Evolutionary conservation across 192 early-diverging fungal species (phyloP).

Genomic region (Powellomyces hirtus): DNA sequence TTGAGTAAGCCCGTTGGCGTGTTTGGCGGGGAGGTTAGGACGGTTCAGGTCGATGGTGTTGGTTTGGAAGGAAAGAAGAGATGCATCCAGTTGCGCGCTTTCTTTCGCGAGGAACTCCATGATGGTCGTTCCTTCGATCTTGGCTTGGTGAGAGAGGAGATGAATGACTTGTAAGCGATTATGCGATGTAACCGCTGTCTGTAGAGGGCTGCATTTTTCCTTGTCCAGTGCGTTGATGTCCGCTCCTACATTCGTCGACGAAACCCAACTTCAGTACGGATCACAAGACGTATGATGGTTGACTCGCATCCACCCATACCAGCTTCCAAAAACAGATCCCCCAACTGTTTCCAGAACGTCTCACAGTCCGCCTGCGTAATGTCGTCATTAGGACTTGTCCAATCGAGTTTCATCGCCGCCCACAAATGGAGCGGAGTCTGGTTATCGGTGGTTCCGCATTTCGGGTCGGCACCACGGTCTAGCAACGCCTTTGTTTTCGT

Average conservation of each 20-base stretch:
- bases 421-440: slow-evolving; percentile 31
- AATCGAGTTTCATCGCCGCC: not conserved
- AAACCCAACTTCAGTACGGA: too few species aligned
- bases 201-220: slow-evolving; percentile 7
- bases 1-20: too few species aligned
- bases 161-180: not conserved
- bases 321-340: not conserved
- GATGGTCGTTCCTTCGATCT: not conserved
- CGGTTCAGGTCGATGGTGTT: too few species aligned
- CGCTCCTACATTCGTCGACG: too few species aligned
- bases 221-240: slow-evolving; percentile 7
- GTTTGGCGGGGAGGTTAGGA: too few species aligned
- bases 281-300: too few species aligned
- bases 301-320: too few species aligned
- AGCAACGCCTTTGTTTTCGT: slow-evolving; percentile 26
- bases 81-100: too few species aligned
- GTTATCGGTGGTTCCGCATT: slow-evolving; percentile 32
- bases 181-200: too few species aligned
- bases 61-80: too few species aligned
- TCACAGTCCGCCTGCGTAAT: not conserved
- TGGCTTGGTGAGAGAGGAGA: not conserved
- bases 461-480: slow-evolving; percentile 37
- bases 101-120: too few species aligned
- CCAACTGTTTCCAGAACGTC: not conserved
- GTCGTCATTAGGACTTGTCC: too few species aligned